Evolutionary conservation across 1,284 basidiomycete genomes (phyloP).

Genomic region (Cystobasidium slooffiae): DNA sequence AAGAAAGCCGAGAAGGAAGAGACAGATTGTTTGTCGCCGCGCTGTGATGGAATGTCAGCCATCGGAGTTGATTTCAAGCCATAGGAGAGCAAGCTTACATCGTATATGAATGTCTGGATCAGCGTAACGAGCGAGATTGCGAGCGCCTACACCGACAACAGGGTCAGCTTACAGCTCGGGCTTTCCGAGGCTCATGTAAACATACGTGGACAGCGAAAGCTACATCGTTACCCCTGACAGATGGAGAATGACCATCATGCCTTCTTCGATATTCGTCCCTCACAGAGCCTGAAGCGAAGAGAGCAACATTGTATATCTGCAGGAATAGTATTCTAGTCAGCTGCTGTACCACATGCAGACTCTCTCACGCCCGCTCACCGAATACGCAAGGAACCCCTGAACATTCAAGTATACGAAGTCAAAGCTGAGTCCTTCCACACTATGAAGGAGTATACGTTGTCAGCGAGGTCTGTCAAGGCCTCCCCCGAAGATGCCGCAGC

Average conservation of each 20-base stretch:
- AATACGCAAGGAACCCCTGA: slow-evolving; percentile 58
- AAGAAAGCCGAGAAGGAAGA: slow-evolving; percentile 26
- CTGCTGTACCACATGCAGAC: background rate
- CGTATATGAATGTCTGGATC: slow-evolving; percentile 58
- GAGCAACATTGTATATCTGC: slow-evolving; percentile 56
- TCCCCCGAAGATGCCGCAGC: slow-evolving; percentile 28
- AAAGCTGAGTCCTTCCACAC: slow-evolving; percentile 57
- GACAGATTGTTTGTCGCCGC: slow-evolving; percentile 35
- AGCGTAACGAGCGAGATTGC: slow-evolving; percentile 45
- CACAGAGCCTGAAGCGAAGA: slow-evolving; percentile 56
- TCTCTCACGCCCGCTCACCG: slow-evolving; percentile 40
- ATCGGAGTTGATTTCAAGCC: background rate
- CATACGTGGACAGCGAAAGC: slow-evolving; percentile 58
- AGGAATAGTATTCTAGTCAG: background rate
- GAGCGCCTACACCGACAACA: slow-evolving; percentile 42
- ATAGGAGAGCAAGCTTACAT: slow-evolving; percentile 60
- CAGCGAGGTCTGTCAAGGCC: background rate
- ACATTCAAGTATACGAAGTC: slow-evolving; percentile 61
- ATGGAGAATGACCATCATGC: slow-evolving; percentile 58
- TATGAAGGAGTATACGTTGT: background rate
- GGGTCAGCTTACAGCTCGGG: background rate
- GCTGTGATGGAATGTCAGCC: background rate
- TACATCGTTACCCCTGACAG: slow-evolving; percentile 58
- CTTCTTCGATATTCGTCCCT: slow-evolving; percentile 57
- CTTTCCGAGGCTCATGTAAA: slow-evolving; percentile 10